phyloP scores from a whole-genome alignment of 202 grass and related monocot species.

The Hordeum pubiflorum region DNA sequence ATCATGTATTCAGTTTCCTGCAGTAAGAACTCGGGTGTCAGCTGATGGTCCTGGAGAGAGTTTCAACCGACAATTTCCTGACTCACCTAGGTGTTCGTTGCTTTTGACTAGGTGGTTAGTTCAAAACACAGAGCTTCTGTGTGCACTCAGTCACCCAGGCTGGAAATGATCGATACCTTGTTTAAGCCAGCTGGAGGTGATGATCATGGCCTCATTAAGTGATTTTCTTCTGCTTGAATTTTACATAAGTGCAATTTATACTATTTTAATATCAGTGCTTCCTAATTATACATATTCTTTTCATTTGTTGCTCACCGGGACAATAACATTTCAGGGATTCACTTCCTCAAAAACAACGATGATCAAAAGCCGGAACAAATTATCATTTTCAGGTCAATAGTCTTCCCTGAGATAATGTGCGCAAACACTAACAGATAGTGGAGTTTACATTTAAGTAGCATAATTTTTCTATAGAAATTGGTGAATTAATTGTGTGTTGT shows the following conservation, averaged over 20 bases:
- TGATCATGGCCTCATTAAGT: slow-evolving; percentile 41
- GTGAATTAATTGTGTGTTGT: not conserved
- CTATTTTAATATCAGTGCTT: not conserved
- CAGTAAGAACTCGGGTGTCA: not conserved
- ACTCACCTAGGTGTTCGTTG: not conserved
- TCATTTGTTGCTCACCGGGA: not conserved
- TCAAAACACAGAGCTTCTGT: slow-evolving; percentile 56
- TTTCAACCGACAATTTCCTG: not conserved
- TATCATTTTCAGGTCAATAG: slow-evolving; percentile 56
- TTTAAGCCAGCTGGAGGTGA: slow-evolving; percentile 18
- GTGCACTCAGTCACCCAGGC: slow-evolving; percentile 27
- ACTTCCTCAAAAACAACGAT: slow-evolving; percentile 20
- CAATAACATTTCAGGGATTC: slow-evolving; percentile 35
- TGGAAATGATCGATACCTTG: slow-evolving; percentile 44
- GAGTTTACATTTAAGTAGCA: not conserved
- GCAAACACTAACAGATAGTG: not conserved
- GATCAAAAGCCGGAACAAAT: slow-evolving; percentile 38
- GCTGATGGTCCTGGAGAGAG: not conserved
- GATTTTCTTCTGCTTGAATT: not conserved
- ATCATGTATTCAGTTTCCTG: too few relatives aligned
- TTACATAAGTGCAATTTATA: not conserved
- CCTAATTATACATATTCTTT: not conserved
- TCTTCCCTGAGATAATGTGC: not conserved
- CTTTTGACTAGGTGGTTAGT: slow-evolving; percentile 45
- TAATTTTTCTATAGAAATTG: not conserved